Evolutionary conservation across 108 stramenopile genomes (phyloP).

Genomic region (Nitzschia palea): DNA sequence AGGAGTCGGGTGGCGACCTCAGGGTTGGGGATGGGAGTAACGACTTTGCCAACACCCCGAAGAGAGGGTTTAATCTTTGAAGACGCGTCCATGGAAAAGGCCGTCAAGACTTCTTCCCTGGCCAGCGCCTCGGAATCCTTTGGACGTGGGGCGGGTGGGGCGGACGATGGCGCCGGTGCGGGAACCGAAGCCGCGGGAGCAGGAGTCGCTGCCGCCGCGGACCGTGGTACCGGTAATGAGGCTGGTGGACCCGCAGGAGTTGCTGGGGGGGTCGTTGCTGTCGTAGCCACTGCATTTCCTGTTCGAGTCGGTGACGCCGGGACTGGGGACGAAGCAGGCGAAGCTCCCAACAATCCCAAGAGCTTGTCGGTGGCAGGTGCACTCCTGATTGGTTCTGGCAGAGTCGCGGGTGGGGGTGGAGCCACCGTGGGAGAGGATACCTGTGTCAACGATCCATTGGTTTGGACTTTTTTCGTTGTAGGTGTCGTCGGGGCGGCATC

Average conservation of each 20-base stretch:
- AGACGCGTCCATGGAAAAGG: conserved; percentile 14
- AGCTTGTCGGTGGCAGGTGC: conserved; percentile 45
- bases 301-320: not conserved
- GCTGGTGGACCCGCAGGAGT: too few species aligned
- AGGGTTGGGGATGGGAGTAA: conserved; percentile 59
- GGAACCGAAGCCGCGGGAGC: too few species aligned
- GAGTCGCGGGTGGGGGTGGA: conserved; percentile 1
- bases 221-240: not conserved
- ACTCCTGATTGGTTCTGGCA: not conserved
- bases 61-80: conserved; percentile 9
- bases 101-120: conserved; percentile 4
- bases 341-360: conserved; percentile 21
- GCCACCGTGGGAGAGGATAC: not conserved
- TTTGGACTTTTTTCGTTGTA: too few species aligned
- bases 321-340: not conserved
- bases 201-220: not conserved
- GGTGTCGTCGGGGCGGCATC: too few species aligned
- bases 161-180: not conserved
- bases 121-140: too few species aligned
- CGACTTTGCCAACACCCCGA: conserved; percentile 29
- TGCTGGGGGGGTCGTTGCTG: not conserved
- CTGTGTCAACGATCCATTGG: too few species aligned
- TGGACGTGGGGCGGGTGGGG: not conserved
- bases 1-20: conserved; percentile 63
- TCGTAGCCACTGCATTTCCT: not conserved